These are phyloP conservation scores for Diphasiastrum complanatum DNA, from an alignment of 83 land plant species.

Conservation along the genomic window DNA sequence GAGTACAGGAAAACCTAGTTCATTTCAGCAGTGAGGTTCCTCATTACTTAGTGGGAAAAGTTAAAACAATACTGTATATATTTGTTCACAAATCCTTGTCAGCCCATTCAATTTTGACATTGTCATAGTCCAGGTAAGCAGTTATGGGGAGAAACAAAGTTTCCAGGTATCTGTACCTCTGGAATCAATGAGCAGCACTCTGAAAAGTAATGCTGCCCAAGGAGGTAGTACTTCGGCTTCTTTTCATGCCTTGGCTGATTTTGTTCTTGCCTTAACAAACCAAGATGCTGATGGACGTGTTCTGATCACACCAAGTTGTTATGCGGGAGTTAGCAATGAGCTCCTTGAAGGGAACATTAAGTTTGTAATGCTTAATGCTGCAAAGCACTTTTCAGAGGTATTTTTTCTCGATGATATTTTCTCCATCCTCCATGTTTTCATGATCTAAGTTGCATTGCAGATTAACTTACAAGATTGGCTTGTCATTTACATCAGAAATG, in stretches of 20 bases:
- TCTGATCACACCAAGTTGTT: constrained; percentile 37
- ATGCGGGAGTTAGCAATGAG: constrained; percentile 3
- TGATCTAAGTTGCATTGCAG: too few relatives aligned
- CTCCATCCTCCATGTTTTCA: too few relatives aligned
- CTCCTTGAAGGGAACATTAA: constrained; percentile 47
- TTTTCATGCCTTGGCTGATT: constrained; percentile 64
- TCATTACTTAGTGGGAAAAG: not conserved
- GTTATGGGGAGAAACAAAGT: constrained; percentile 62
- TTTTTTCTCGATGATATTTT: not conserved
- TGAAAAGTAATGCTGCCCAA: constrained; percentile 8
- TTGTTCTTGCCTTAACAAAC: constrained; percentile 63
- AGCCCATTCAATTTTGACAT: constrained; percentile 13
- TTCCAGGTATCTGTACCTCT: not conserved
- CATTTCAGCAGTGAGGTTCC: too few relatives aligned
- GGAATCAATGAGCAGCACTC: constrained; percentile 8
- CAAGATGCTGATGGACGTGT: constrained; percentile 78
- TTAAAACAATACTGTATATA: too few relatives aligned
- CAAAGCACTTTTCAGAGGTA: constrained; percentile 82
- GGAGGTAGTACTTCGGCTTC: constrained; percentile 45
- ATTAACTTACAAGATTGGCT: not conserved
- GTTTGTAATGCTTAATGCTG: constrained; percentile 93
- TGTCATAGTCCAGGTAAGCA: constrained; percentile 84
- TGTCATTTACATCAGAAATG: not conserved
- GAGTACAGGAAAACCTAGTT: too few relatives aligned
- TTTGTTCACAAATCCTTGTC: constrained; percentile 7